Conservation (phyloP, 176 grass and related monocot genomes). For the Aegilops umbellulata region DNA sequence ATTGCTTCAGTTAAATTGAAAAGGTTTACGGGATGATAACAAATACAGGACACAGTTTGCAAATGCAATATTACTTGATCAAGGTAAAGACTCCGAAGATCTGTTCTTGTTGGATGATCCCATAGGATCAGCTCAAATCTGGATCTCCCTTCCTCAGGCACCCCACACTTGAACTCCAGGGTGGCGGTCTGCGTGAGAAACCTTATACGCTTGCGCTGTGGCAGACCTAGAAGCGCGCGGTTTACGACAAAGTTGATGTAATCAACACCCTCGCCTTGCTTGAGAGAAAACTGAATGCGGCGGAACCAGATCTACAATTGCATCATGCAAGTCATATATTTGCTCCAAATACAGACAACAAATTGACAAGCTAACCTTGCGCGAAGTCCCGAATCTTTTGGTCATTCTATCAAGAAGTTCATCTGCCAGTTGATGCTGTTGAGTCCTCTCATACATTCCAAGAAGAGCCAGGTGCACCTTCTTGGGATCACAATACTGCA, state of each 20-base stretch:
- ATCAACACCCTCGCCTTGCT: slow-evolving; percentile 55
- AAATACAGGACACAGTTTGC: slow-evolving; percentile 13
- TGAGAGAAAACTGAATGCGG: slow-evolving; percentile 55
- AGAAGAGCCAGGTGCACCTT: slow-evolving; percentile 83
- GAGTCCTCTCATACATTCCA: slow-evolving; percentile 78
- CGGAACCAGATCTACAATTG: slow-evolving; percentile 78
- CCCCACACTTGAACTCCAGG: slow-evolving; percentile 78
- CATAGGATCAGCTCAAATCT: slow-evolving; percentile 86
- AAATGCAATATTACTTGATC: slow-evolving; percentile 75
- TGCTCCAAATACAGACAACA: not conserved
- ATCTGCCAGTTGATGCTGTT: slow-evolving; percentile 63
- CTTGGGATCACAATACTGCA: slow-evolving; percentile 90
- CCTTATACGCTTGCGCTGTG: slow-evolving; percentile 78
- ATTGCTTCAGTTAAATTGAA: slow-evolving; percentile 19
- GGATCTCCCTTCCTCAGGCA: slow-evolving; percentile 74
- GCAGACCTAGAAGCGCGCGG: slow-evolving; percentile 75
- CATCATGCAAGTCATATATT: slow-evolving; percentile 18
- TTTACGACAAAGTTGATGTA: slow-evolving; percentile 64
- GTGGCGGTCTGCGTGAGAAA: slow-evolving; percentile 76
- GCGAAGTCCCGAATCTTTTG: slow-evolving; percentile 80
- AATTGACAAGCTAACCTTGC: slow-evolving; percentile 62
- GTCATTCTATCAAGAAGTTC: slow-evolving; percentile 89
- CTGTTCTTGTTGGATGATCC: slow-evolving; percentile 89
- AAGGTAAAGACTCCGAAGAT: slow-evolving; percentile 93
- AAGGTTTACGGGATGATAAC: not conserved